phyloP scores from a whole-genome alignment of 139 green algal species.

The Zygnema cylindricum region DNA sequence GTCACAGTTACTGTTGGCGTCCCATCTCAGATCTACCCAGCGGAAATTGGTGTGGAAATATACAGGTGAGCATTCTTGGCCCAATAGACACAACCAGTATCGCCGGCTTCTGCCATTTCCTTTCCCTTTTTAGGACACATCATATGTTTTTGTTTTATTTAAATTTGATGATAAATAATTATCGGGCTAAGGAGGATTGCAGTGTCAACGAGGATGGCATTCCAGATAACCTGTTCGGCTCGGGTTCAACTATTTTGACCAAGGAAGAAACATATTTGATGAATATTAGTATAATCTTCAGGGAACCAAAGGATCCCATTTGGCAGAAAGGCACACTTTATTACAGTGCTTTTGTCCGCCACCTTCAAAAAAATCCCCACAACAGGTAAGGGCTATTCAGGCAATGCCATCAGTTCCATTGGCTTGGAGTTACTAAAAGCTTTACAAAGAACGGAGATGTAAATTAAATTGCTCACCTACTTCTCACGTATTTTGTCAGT shows the following conservation, averaged over 20 bases:
- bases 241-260: not conserved
- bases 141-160: not conserved
- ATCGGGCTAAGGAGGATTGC: not conserved
- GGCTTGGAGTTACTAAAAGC: too few relatives aligned
- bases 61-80: conserved; percentile 7
- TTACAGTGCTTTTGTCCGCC: conserved; percentile 9
- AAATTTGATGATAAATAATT: not conserved
- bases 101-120: too few relatives aligned
- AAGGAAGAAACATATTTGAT: not conserved
- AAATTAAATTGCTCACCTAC: too few relatives aligned
- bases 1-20: conserved; percentile 13
- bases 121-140: not conserved
- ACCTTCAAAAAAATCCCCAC: not conserved
- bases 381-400: conserved; percentile 20
- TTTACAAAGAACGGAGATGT: too few relatives aligned
- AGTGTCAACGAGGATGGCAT: not conserved
- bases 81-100: too few relatives aligned
- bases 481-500: too few relatives aligned
- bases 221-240: not conserved
- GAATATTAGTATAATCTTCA: not conserved
- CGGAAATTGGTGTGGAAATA: conserved; percentile 9
- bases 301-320: not conserved
- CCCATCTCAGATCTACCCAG: not conserved
- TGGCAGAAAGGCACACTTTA: conserved; percentile 12
- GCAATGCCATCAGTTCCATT: too few relatives aligned